These are phyloP conservation scores for Iris macrosiphon DNA, from an alignment of 106 monocot genomes.

Conservation along the genomic window DNA sequence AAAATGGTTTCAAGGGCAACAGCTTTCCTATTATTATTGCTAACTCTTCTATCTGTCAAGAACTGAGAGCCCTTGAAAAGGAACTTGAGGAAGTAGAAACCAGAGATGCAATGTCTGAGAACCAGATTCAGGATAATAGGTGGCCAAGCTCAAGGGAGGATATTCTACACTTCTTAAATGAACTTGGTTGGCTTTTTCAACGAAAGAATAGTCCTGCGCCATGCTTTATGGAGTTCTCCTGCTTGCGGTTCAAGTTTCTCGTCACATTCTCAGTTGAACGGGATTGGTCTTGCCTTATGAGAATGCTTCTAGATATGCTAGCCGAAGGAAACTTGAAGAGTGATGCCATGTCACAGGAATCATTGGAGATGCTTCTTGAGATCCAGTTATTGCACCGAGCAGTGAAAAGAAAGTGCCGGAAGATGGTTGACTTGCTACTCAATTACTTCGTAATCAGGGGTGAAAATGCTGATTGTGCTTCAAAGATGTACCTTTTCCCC, in stretches of 20 bases:
- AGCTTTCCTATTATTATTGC: slow-evolving; percentile 89
- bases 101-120: slow-evolving; percentile 19
- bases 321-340: slow-evolving; percentile 37
- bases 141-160: slow-evolving; percentile 48
- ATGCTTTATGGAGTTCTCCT: slow-evolving; percentile 44
- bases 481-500: slow-evolving; percentile 47
- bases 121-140: slow-evolving; percentile 26
- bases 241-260: slow-evolving; percentile 69
- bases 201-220: slow-evolving; percentile 18
- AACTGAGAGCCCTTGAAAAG: slow-evolving; percentile 69
- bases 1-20: slow-evolving; percentile 97
- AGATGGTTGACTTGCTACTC: slow-evolving; percentile 88
- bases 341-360: slow-evolving; percentile 38
- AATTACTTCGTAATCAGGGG: slow-evolving; percentile 32
- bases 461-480: slow-evolving; percentile 5
- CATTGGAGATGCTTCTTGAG: slow-evolving; percentile 65
- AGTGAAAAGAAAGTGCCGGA: slow-evolving; percentile 78
- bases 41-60: slow-evolving; percentile 63
- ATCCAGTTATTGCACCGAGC: slow-evolving; percentile 78
- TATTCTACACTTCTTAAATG: slow-evolving; percentile 78
- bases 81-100: slow-evolving; percentile 39
- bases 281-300: slow-evolving; percentile 63
- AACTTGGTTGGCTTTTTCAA: slow-evolving; percentile 98
- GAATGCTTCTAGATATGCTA: slow-evolving; percentile 67
- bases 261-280: slow-evolving; percentile 73